These are phyloP conservation scores for Retiboletus flavoniger DNA, from an alignment of 1,284 basidiomycete genomes.

Conservation along the genomic window DNA sequence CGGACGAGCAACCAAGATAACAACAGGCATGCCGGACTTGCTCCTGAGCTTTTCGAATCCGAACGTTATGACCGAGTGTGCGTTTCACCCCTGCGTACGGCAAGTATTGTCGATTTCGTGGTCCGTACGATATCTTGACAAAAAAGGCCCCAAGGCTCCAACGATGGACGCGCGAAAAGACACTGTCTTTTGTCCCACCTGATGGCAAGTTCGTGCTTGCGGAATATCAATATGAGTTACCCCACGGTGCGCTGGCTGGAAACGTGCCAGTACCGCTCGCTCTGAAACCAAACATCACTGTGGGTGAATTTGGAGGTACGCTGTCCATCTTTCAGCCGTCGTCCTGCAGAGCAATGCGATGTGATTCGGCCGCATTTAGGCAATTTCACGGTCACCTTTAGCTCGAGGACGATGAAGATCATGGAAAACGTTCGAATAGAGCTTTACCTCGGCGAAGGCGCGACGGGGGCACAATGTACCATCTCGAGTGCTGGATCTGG, in stretches of 20 bases:
- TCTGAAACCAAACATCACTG: constrained; percentile 58
- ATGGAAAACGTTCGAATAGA: constrained; percentile 74
- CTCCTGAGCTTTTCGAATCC: constrained; percentile 80
- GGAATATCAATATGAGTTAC: constrained; percentile 71
- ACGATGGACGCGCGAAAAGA: constrained; percentile 77
- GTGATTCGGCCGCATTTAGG: constrained; percentile 43
- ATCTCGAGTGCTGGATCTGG: constrained; percentile 59
- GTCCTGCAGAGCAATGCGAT: neutral
- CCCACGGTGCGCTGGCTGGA: constrained; percentile 26
- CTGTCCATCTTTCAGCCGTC: neutral
- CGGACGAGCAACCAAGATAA: neutral
- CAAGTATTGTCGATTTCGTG: constrained; percentile 37
- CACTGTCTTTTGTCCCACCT: constrained; percentile 90
- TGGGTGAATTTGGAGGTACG: constrained; percentile 67
- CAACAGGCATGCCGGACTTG: constrained; percentile 85
- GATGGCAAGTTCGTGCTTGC: constrained; percentile 88
- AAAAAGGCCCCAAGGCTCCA: constrained; percentile 51
- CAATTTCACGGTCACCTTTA: constrained; percentile 68
- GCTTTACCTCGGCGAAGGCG: constrained; percentile 70
- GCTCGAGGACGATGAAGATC: constrained; percentile 61
- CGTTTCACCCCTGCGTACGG: constrained; percentile 92
- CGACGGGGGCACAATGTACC: constrained; percentile 64
- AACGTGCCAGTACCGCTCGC: constrained; percentile 63
- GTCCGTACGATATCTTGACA: constrained; percentile 8
- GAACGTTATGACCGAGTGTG: constrained; percentile 70